Evolutionary conservation across 129 eudicot genomes (phyloP).

Genomic region (Glebionis coronaria): DNA sequence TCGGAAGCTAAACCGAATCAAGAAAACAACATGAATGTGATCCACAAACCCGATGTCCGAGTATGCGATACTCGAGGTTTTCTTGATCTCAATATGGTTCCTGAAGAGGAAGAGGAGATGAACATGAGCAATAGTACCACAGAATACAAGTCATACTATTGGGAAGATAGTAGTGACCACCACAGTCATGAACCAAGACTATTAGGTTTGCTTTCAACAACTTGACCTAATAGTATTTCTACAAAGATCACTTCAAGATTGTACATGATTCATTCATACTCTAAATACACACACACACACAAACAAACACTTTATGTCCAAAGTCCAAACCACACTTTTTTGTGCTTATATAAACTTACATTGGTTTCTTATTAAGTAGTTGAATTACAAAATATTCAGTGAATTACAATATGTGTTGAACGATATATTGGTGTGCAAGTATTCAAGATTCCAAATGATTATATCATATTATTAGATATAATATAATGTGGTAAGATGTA

Average conservation of each 20-base stretch:
- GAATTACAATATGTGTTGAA: neutral
- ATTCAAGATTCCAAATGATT: conserved; percentile 2
- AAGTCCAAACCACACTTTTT: conserved; percentile 15
- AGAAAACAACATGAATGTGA: conserved; percentile 24
- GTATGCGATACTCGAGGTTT: conserved; percentile 41
- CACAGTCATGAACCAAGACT: conserved; percentile 50
- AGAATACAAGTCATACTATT: conserved; percentile 55
- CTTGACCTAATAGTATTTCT: conserved; percentile 12
- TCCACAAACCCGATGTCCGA: conserved; percentile 23
- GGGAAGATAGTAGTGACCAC: conserved; percentile 48
- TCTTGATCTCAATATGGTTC: conserved; percentile 88
- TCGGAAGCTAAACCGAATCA: conserved; percentile 54
- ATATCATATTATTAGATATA: neutral
- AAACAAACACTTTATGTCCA: conserved; percentile 11
- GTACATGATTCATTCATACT: conserved; percentile 28
- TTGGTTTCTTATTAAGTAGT: conserved; percentile 18
- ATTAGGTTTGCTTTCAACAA: conserved; percentile 27
- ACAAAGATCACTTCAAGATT: conserved; percentile 16
- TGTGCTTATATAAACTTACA: conserved; percentile 21
- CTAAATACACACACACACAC: conserved; percentile 1
- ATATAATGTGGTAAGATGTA: neutral
- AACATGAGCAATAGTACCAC: conserved; percentile 33
- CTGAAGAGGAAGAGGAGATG: conserved; percentile 48
- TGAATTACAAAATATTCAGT: conserved; percentile 1
- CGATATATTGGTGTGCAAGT: conserved; percentile 14